Base-by-base conservation (phyloP, 2,329 filamentous ascomycete genomes). In the Venturia effusa region DNA sequence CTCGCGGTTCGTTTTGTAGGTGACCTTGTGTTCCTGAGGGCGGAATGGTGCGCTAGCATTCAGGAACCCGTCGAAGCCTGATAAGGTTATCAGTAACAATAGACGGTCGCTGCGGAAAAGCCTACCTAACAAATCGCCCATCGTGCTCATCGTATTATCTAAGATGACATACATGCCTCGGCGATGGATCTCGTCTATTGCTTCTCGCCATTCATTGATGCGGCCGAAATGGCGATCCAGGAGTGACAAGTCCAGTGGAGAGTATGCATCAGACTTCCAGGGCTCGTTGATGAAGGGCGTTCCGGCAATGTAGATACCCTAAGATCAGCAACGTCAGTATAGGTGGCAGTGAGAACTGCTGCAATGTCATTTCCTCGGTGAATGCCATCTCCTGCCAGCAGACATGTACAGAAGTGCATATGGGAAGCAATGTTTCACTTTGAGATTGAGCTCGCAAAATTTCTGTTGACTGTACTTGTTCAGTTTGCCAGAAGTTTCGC, bases 141-240 rank as follows among this genome's bases (percentile, higher is more conserved):
- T 78, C 10, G 76, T 79, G 51, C 24, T 10, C 32, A 63, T 59
- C 11, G 51, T 55, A 22, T 59, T 63, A n/a, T 63, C 61, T 65
- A 87, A 72, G 27, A 87, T 74, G 41, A 87, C 82, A 74, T 85
- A 86, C 83, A 87, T 87, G 60, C 79, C 81, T 40, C 81, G 77
- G 3, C 72, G 72, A 68, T 87, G 84, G 19, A 87, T 84, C 48
- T 83, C 83, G 10, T 79, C 74, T 60, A 87, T 81, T 2, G 79
- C 79, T 59, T 75, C 70, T 67, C 83, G 80, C 82, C 83, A 87
- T 64, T 77, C 73, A 27, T 79, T 71, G 64, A 87, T 80, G 59
- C 78, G 81, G 30, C 84, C 84, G 67, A 82, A 84, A 69, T 87
- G 84, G 45, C 79, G 76, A 68, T 87, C 84, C 22, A 87, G 75